These are phyloP conservation scores for Colletotrichum kahawae DNA, from an alignment of 2,329 filamentous ascomycete genomes.

Conservation along the genomic window DNA sequence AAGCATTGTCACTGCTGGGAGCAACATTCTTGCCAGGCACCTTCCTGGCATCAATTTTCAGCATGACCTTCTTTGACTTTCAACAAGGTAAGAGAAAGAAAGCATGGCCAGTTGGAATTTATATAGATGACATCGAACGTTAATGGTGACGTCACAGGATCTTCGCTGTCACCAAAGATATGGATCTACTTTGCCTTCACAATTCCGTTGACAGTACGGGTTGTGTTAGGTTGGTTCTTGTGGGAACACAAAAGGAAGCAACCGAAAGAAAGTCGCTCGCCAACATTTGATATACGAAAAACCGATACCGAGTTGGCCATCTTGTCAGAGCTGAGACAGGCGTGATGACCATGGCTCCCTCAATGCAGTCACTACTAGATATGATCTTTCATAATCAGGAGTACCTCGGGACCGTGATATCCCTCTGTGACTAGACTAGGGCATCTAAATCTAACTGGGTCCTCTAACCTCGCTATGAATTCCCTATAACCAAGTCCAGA, in stretches of 20 bases:
- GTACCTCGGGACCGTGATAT: neutral
- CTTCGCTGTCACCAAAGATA: neutral
- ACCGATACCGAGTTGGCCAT: neutral
- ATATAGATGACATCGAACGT: accelerated
- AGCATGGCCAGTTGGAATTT: neutral
- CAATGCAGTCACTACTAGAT: neutral
- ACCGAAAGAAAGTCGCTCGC: neutral
- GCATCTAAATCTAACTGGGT: neutral
- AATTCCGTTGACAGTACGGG: neutral
- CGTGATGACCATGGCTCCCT: neutral
- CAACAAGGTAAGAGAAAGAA: neutral
- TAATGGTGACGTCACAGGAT: neutral
- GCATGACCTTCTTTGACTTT: neutral
- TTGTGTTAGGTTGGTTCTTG: neutral
- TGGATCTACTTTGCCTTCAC: neutral
- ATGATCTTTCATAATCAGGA: accelerated
- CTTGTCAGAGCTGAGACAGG: neutral
- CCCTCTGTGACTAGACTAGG: neutral
- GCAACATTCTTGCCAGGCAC: neutral
- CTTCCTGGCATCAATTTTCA: neutral
- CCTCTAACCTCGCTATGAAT: neutral
- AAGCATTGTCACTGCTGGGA: neutral
- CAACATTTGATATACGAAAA: neutral
- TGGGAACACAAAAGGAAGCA: neutral
- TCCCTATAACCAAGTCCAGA: neutral